These are phyloP conservation scores for Alternaria consortialis DNA, from an alignment of 2,329 filamentous ascomycete species.

Conservation along the genomic window DNA sequence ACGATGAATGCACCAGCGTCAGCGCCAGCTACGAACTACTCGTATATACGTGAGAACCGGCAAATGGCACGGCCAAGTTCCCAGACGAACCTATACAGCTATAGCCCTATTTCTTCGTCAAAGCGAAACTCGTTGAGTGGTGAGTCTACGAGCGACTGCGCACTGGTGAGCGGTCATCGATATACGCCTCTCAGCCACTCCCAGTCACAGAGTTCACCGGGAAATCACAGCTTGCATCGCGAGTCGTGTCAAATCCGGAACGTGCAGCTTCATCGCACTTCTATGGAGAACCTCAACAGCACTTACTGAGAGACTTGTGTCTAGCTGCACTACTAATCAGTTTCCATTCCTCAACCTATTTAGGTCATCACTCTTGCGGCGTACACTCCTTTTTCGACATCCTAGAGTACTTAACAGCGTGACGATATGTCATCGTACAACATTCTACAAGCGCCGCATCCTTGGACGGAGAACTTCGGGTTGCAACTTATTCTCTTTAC, in stretches of 20 bases:
- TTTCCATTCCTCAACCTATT: not conserved
- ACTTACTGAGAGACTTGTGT: constrained; percentile 19
- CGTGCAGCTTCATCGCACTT: constrained; percentile 18
- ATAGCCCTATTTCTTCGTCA: constrained; percentile 44
- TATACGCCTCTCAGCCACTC: constrained; percentile 46
- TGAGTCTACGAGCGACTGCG: constrained; percentile 36
- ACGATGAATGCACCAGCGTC: constrained; percentile 29
- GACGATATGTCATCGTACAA: not conserved
- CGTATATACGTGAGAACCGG: constrained; percentile 31
- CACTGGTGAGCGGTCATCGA: constrained; percentile 52
- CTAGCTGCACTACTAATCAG: not conserved
- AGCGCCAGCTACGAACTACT: constrained; percentile 31
- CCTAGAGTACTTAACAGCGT: not conserved
- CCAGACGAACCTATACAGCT: constrained; percentile 52
- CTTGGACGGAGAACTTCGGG: not conserved
- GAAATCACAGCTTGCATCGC: constrained; percentile 7
- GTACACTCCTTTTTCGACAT: not conserved
- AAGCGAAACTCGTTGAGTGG: constrained; percentile 41
- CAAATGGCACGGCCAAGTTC: constrained; percentile 43
- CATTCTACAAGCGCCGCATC: not conserved
- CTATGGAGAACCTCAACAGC: constrained; percentile 27
- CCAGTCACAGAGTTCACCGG: constrained; percentile 18
- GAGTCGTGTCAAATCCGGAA: constrained; percentile 14
- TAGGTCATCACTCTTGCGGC: not conserved
- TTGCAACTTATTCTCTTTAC: not conserved